Evolutionary conservation across 129 eudicot genomes (phyloP), one percentile per base, ranked within the genome.

Genomic region (Pseudognaphalium luteoalbum): DNA sequence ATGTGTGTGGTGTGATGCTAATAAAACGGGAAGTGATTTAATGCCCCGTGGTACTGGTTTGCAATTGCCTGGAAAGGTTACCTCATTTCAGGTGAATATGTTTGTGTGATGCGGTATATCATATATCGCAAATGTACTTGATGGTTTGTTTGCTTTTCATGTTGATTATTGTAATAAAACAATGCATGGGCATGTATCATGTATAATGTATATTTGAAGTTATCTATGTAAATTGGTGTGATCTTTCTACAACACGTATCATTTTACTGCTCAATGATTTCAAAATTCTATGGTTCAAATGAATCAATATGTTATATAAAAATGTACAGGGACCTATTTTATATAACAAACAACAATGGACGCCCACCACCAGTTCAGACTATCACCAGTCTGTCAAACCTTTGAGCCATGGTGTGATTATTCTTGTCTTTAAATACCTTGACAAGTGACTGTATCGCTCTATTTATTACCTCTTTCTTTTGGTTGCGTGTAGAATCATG

Each of bases 371-470:
- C 70, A 1, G 7, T 35, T 8, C 72, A 39, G 20, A 19, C 30
- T 9, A 67, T 37, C 59, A 66, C 72, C 81, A 94, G 60, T 79
- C 70, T 82, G 25, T 76, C 74, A 76, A 94, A 89, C 76, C 75
- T 89, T 69, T 60, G 78, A 16, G 92, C 97, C 73, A 80, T 52
- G 35, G 78, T 20, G 52, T 73, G 76, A n/a, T 85, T 82, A 73
- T 91, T 87, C 59, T 78, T 56, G 71, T 73, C 68, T 68, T 86
- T 86, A 65, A 79, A 94, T 67, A 89, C 88, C 52, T 83, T 74
- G 76, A 87, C 76, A 25, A 94, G 87, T 7, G 99, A 91, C 15
- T 79, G 71, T 61, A 91, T 34, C 62, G 92, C 90, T 72, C 75
- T 81, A 61, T 58, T 75, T 72, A 94, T 81, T 3, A 91, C 83